phyloP scores from a whole-genome alignment of 2,329 filamentous ascomycete genomes.

The Colletotrichum scovillei region DNA sequence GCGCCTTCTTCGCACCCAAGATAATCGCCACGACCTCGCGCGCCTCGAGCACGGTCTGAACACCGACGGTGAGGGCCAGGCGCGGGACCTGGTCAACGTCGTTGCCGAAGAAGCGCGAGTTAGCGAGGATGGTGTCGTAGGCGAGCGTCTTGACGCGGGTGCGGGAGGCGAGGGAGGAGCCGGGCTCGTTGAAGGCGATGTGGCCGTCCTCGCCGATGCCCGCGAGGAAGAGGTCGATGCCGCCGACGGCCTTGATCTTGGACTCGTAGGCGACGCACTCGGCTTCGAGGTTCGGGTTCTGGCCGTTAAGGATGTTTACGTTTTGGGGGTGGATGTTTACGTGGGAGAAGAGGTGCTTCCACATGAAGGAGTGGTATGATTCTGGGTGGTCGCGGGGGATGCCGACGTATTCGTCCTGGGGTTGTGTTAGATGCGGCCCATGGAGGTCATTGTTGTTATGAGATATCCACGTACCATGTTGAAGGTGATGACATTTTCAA shows the following conservation, averaged over 20 bases:
- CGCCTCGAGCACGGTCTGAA: constrained; percentile 85
- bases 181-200: constrained; percentile 92
- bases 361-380: constrained; percentile 94
- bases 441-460: not conserved
- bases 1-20: constrained; percentile 82
- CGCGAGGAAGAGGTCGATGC: constrained; percentile 87
- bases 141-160: constrained; percentile 89
- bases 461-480: constrained; percentile 75
- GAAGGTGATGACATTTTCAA: constrained; percentile 90
- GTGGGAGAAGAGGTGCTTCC: constrained; percentile 89
- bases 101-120: constrained; percentile 85
- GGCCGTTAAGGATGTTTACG: constrained; percentile 87
- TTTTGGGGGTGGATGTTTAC: constrained; percentile 85
- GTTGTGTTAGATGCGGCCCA: constrained; percentile 29
- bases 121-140: constrained; percentile 87
- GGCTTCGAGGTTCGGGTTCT: constrained; percentile 77
- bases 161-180: constrained; percentile 79
- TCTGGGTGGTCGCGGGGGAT: constrained; percentile 85
- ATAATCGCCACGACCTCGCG: constrained; percentile 87
- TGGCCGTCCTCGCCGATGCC: constrained; percentile 89
- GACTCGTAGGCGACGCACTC: constrained; percentile 86
- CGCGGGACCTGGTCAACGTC: constrained; percentile 80
- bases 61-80: constrained; percentile 87
- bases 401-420: constrained; percentile 85
- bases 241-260: constrained; percentile 78